These are phyloP conservation scores for Ogataea chonburiensis DNA, from an alignment of 805 yeast species.

Conservation along the genomic window DNA sequence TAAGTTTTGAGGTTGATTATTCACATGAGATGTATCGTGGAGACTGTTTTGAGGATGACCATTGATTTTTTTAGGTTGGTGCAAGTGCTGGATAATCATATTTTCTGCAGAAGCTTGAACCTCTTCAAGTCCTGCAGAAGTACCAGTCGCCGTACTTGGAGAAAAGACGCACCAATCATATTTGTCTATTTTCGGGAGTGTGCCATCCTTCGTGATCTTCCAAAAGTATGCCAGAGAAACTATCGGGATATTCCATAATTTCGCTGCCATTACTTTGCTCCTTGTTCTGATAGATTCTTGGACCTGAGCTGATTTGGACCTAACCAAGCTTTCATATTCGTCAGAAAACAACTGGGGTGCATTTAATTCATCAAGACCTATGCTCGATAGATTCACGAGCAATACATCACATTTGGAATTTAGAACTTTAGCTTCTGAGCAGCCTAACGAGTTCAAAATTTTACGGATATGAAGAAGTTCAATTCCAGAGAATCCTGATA, in stretches of 20 bases:
- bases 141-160: too few species aligned
- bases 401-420: conserved; percentile 54
- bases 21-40: too few species aligned
- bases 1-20: too few species aligned
- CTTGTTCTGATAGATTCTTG: conserved; percentile 49
- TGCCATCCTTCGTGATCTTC: conserved; percentile 43
- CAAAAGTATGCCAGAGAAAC: conserved; percentile 54
- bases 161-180: too few species aligned
- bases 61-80: too few species aligned
- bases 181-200: conserved; percentile 41
- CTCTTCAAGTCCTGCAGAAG: too few species aligned
- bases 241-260: conserved; percentile 55
- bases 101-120: too few species aligned
- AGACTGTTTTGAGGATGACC: too few species aligned
- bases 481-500: conserved; percentile 33
- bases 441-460: conserved; percentile 54
- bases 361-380: conserved; percentile 40
- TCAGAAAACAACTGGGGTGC: conserved; percentile 44
- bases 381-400: conserved; percentile 48
- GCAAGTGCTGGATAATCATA: too few species aligned
- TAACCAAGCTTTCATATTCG: conserved; percentile 33
- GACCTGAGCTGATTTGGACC: conserved; percentile 4
- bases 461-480: conserved; percentile 43
- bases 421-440: conserved; percentile 48
- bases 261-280: conserved; percentile 50